phyloP scores from a whole-genome alignment of 768 basidiomycete genomes.

The Royoungia palumana region DNA sequence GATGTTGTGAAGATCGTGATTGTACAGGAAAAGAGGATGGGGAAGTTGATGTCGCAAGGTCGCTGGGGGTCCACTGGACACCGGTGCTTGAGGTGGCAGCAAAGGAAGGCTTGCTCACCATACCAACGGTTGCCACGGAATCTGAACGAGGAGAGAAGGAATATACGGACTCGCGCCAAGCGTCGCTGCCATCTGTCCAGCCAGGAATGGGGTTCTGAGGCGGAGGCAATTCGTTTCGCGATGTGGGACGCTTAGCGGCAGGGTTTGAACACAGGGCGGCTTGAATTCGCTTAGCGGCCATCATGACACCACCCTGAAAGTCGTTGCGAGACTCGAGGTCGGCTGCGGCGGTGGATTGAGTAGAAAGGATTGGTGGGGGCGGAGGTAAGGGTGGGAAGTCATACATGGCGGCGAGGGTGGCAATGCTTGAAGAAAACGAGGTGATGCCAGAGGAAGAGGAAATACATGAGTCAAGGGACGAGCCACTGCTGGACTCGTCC shows the following conservation, averaged over 20 bases:
- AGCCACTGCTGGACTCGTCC: conserved; percentile 41
- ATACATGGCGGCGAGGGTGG: conserved; percentile 38
- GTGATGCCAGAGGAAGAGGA: conserved; percentile 24
- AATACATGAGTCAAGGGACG: conserved; percentile 36
- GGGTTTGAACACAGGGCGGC: conserved; percentile 44
- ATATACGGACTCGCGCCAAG: conserved; percentile 67
- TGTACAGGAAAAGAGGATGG: conserved; percentile 25
- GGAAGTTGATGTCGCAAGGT: conserved; percentile 19
- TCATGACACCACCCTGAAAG: conserved; percentile 63
- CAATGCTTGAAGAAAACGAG: conserved; percentile 31
- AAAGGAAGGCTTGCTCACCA: conserved; percentile 38
- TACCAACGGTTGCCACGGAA: conserved; percentile 30
- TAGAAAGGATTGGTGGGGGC: conserved; percentile 41
- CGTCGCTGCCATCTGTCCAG: conserved; percentile 65
- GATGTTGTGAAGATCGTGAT: conserved; percentile 22
- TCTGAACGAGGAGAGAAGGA: conserved; percentile 43
- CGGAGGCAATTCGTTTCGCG: conserved; percentile 33
- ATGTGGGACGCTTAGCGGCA: conserved; percentile 33
- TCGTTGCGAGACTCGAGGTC: conserved; percentile 35
- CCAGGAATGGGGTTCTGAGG: conserved; percentile 50
- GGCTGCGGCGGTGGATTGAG: conserved; percentile 18
- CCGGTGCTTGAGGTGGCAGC: conserved; percentile 50
- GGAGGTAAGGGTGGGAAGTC: conserved; percentile 55
- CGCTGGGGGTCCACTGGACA: conserved; percentile 47
- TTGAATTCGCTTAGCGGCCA: conserved; percentile 58